Evolutionary conservation across 2,329 filamentous ascomycete genomes (phyloP).

Genomic region (Lomentospora prolificans): DNA sequence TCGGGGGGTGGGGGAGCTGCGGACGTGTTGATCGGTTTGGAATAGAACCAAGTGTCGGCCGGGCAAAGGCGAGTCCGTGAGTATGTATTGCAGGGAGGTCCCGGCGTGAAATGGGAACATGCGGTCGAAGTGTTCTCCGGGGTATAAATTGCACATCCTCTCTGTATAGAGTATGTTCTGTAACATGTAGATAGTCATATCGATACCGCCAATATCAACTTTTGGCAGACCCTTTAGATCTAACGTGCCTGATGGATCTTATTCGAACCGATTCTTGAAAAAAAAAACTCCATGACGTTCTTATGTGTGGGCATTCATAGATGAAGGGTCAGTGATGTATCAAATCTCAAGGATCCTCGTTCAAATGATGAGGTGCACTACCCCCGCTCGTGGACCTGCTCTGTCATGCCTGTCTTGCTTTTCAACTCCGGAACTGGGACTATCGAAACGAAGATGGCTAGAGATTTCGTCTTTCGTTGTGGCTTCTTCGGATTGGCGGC

Average conservation of each 20-base stretch:
- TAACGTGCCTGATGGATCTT: no score
- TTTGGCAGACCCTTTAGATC: conserved; percentile 14
- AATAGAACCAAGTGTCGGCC: no score
- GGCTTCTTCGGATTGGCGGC: conserved; percentile 37
- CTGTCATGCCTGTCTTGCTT: conserved; percentile 32
- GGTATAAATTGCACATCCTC: neutral
- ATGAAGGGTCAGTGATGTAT: no score
- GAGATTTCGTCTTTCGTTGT: conserved; percentile 36
- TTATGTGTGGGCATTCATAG: no score
- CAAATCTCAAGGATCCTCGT: no score
- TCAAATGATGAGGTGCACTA: neutral
- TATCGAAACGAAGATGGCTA: conserved; percentile 52
- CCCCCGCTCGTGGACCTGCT: conserved; percentile 31
- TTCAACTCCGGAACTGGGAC: conserved; percentile 45
- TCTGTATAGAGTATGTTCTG: neutral
- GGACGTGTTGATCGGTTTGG: no score
- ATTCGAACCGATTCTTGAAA: no score
- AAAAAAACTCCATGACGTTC: no score
- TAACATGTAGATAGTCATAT: neutral
- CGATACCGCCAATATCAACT: conserved; percentile 9
- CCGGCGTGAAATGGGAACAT: no score
- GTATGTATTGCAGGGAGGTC: no score
- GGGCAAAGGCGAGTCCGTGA: no score
- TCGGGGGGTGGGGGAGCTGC: no score
- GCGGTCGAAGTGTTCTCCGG: neutral